Evolutionary conservation across 2,329 filamentous ascomycete species (phyloP).

Genomic region (Ophiosphaerella narmari): DNA sequence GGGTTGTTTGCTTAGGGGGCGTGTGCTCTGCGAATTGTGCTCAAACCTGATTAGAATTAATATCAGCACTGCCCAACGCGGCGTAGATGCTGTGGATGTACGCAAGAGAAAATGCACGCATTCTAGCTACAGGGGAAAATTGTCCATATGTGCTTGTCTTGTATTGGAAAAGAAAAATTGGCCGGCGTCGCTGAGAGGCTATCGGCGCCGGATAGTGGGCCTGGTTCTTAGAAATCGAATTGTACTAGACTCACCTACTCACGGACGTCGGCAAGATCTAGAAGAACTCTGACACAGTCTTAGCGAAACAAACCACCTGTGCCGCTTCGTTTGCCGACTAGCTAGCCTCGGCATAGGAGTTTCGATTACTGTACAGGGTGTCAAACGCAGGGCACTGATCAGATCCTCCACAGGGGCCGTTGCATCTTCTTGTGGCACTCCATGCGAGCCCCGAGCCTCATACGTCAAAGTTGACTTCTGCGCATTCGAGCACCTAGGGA

Average conservation of each 20-base stretch:
- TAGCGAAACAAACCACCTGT: neutral
- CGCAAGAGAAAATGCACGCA: neutral
- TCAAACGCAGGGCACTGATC: too few relatives aligned
- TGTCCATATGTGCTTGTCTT: conserved; percentile 15
- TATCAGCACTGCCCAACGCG: conserved; percentile 12
- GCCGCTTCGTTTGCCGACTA: conserved; percentile 11
- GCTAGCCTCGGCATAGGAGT: conserved; percentile 14
- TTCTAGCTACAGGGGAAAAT: conserved; percentile 2
- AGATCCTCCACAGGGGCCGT: too few relatives aligned
- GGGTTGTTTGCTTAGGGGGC: conserved; percentile 14
- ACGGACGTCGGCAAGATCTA: conserved; percentile 3
- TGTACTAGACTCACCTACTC: conserved; percentile 23
- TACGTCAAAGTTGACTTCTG: conserved; percentile 20
- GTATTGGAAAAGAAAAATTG: conserved; percentile 11
- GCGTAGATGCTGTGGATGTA: neutral
- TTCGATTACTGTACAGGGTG: neutral
- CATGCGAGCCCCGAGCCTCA: conserved; percentile 19
- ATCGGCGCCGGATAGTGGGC: conserved; percentile 18
- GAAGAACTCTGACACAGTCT: conserved; percentile 13
- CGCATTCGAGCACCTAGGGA: neutral
- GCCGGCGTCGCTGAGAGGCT: conserved; percentile 18
- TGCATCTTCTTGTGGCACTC: conserved; percentile 19
- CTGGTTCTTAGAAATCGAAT: conserved; percentile 28
- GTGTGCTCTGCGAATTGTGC: conserved; percentile 16
- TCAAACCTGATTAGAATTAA: conserved; percentile 14